phyloP scores from a whole-genome alignment of 441 rosid genomes.

The Gossypium schwendimanii region DNA sequence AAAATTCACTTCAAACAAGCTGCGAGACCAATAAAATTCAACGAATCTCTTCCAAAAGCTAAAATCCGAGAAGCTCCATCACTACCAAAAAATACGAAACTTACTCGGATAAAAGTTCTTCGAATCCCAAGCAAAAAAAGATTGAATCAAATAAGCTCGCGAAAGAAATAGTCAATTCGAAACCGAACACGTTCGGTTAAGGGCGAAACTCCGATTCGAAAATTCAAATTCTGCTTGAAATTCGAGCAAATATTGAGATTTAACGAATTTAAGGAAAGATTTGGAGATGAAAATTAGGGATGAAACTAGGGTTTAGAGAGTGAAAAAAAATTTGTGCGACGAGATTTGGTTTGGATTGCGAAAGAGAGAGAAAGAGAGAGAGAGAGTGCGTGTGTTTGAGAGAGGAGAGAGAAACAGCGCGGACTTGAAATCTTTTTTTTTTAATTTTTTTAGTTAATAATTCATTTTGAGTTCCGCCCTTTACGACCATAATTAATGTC shows the following conservation, averaged over 20 bases:
- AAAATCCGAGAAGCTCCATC: slow-evolving; percentile 2
- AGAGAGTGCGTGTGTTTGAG: slow-evolving; percentile 9
- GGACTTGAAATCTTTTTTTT: slow-evolving; percentile 48
- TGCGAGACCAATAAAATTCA: slow-evolving; percentile 4
- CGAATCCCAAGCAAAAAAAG: neutral
- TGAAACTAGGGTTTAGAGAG: slow-evolving; percentile 18
- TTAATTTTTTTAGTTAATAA: slow-evolving; percentile 39
- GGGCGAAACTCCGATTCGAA: neutral
- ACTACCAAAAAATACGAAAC: neutral
- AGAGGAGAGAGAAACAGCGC: slow-evolving; percentile 24
- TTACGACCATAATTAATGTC: neutral
- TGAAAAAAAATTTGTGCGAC: neutral
- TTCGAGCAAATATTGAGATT: neutral
- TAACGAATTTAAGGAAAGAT: neutral
- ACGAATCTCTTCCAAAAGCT: neutral
- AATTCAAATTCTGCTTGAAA: neutral
- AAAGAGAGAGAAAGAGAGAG: neutral
- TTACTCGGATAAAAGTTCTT: neutral
- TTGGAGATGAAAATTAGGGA: slow-evolving; percentile 10
- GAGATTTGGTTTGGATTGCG: slow-evolving; percentile 7
- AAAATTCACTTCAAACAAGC: neutral
- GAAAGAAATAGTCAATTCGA: neutral
- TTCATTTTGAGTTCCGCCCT: slow-evolving; percentile 40
- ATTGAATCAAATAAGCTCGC: neutral
- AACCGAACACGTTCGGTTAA: neutral